Percentiles rank a stretch among this genome's conserved stretches.
phyloP scores from a whole-genome alignment of 1,284 basidiomycete genomes.

The Ceratobasidium sp. region DNA sequence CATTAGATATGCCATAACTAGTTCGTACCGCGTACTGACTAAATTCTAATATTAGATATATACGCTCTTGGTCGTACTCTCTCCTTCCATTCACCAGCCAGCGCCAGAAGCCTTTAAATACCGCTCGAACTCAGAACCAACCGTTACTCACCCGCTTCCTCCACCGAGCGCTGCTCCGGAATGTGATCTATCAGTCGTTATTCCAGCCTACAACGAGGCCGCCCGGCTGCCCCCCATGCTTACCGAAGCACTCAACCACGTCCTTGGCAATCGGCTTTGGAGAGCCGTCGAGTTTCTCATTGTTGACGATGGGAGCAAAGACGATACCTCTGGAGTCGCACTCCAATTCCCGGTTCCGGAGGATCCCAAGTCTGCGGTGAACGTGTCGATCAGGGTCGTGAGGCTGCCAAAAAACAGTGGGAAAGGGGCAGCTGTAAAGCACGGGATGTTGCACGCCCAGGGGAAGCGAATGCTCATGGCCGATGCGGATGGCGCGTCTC shows the following conservation, averaged over 20 bases:
- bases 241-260: slow-evolving; percentile 71
- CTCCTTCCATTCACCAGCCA: slow-evolving; percentile 70
- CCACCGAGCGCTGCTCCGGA: slow-evolving; percentile 63
- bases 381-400: slow-evolving; percentile 72
- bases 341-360: slow-evolving; percentile 68
- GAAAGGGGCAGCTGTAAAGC: slow-evolving; percentile 91
- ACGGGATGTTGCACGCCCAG: slow-evolving; percentile 85
- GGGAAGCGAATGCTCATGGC: slow-evolving; percentile 88
- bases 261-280: slow-evolving; percentile 51
- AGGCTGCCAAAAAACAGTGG: slow-evolving; percentile 84
- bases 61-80: slow-evolving; percentile 69
- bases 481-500: slow-evolving; percentile 92
- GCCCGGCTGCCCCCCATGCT: slow-evolving; percentile 85
- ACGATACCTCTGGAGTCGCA: slow-evolving; percentile 75
- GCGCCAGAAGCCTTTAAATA: slow-evolving; percentile 73
- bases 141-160: slow-evolving; percentile 64
- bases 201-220: slow-evolving; percentile 93
- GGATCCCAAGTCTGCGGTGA: slow-evolving; percentile 61
- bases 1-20: slow-evolving; percentile 42
- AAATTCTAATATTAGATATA: slow-evolving; percentile 62
- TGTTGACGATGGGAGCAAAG: slow-evolving; percentile 89
- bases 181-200: slow-evolving; percentile 79
- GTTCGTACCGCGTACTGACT: slow-evolving; percentile 15
- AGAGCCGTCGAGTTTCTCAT: slow-evolving; percentile 76
- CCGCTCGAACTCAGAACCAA: slow-evolving; percentile 63